Percentiles rank a stretch among this genome's conserved stretches.
Evolutionary conservation across 169 alveolate species (phyloP).

Genomic region (Plasmodium vinckei): DNA sequence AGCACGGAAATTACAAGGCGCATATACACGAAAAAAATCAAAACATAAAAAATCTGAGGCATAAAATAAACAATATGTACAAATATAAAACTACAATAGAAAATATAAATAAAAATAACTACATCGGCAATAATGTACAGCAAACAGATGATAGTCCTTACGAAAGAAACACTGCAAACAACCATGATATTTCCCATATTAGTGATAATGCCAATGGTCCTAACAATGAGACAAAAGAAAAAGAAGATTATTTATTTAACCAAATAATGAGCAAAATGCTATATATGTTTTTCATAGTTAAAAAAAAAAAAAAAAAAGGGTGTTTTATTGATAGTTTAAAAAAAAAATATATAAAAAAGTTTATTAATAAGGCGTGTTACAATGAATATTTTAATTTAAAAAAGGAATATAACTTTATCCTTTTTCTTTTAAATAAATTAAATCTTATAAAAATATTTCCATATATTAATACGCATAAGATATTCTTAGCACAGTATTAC

Average conservation of each 20-base stretch:
- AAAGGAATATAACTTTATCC: constrained; percentile 66
- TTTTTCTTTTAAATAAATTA: constrained; percentile 58
- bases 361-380: constrained; percentile 11
- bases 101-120: background rate
- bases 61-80: constrained; percentile 1
- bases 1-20: constrained; percentile 9
- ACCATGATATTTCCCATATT: background rate
- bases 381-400: constrained; percentile 26
- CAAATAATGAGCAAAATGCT: constrained; percentile 42
- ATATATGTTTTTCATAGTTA: constrained; percentile 34
- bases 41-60: background rate
- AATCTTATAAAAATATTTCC: constrained; percentile 59
- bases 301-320: constrained; percentile 61
- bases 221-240: background rate
- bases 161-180: background rate
- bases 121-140: background rate
- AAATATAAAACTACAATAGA: background rate
- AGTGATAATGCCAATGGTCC: background rate
- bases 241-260: constrained; percentile 4
- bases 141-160: background rate
- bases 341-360: constrained; percentile 54
- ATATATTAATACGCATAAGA: constrained; percentile 60
- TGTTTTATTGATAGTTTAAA: constrained; percentile 64
- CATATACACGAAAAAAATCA: background rate
- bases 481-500: constrained; percentile 51